Evolutionary conservation across 129 eudicot genomes (phyloP).

Genomic region (Tagetes patula): DNA sequence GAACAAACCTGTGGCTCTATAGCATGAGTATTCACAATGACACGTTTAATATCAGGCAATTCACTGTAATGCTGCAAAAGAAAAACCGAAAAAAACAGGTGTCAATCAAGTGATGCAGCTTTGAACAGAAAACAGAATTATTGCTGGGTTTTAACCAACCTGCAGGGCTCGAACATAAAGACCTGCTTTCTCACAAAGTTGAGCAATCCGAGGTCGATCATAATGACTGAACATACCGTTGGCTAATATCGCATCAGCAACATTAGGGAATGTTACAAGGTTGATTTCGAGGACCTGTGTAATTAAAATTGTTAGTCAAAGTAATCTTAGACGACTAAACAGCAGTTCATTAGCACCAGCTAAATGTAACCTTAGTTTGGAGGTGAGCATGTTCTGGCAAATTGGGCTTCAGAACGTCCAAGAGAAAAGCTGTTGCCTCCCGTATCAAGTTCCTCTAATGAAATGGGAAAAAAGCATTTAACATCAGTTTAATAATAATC

Average conservation of each 20-base stretch:
- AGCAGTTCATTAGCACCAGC: conserved; percentile 20
- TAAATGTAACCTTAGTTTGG: conserved; percentile 38
- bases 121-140: not conserved
- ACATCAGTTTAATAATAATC: not conserved
- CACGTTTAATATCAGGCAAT: conserved; percentile 93
- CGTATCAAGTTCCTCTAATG: conserved; percentile 95
- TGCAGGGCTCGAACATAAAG: conserved; percentile 93
- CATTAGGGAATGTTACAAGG: conserved; percentile 97
- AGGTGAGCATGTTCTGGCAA: conserved; percentile 47
- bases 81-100: not conserved
- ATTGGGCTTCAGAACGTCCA: conserved; percentile 45
- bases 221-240: conserved; percentile 98
- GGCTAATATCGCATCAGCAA: conserved; percentile 97
- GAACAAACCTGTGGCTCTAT: conserved; percentile 94
- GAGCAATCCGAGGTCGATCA: conserved; percentile 97
- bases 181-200: conserved; percentile 99
- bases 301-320: conserved; percentile 5
- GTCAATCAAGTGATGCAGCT: conserved; percentile 18
- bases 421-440: conserved; percentile 47
- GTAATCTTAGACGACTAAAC: not conserved
- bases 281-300: conserved; percentile 92
- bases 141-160: conserved; percentile 42
- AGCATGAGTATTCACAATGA: conserved; percentile 98
- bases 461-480: conserved; percentile 21
- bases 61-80: conserved; percentile 81